A percentile compares a stretch with the other conserved stretches of the same genome.
Conservation (phyloP, 2,329 filamentous ascomycete genomes). For the Taxawa tesnikishii region DNA sequence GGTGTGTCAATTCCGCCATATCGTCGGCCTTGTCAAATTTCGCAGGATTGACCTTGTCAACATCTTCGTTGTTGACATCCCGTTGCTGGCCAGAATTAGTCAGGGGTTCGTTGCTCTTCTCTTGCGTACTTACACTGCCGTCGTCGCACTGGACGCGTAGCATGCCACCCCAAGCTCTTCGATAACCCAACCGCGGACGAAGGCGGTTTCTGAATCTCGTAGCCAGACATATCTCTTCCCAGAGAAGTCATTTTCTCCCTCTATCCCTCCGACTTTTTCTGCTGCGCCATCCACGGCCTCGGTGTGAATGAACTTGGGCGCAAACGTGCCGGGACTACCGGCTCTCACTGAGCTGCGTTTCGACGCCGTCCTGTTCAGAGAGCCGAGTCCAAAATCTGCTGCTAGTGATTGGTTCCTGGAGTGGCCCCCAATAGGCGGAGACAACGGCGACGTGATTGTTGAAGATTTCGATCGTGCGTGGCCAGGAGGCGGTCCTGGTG, state of each 20-base stretch:
- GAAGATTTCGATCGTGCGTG: conserved; percentile 61
- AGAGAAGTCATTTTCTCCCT: conserved; percentile 97
- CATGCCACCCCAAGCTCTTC: conserved; percentile 60
- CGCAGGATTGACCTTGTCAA: conserved; percentile 97
- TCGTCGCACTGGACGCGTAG: conserved; percentile 88
- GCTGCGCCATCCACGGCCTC: conserved; percentile 56
- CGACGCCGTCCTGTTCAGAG: conserved; percentile 7
- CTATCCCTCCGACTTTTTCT: conserved; percentile 56
- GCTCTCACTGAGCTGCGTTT: conserved; percentile 4
- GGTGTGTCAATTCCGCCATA: conserved; percentile 95
- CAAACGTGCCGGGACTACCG: conserved; percentile 57
- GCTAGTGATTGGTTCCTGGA: conserved; percentile 54
- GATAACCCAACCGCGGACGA: conserved; percentile 84
- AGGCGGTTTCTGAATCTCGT: conserved; percentile 73
- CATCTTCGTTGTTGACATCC: conserved; percentile 71
- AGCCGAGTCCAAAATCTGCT: conserved; percentile 32
- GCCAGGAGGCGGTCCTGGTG: conserved; percentile 42
- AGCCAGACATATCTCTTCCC: conserved; percentile 98
- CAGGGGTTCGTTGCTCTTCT: too few species aligned
- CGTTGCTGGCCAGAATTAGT: conserved; percentile 70
- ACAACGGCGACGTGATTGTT: conserved; percentile 51
- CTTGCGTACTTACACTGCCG: conserved; percentile 53
- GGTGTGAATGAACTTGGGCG: conserved; percentile 87
- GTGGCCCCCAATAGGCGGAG: conserved; percentile 39
- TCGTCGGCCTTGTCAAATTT: conserved; percentile 99